Evolutionary conservation across 352 stramenopile genomes (phyloP).

Genomic region (Phytophthora fragariae): DNA sequence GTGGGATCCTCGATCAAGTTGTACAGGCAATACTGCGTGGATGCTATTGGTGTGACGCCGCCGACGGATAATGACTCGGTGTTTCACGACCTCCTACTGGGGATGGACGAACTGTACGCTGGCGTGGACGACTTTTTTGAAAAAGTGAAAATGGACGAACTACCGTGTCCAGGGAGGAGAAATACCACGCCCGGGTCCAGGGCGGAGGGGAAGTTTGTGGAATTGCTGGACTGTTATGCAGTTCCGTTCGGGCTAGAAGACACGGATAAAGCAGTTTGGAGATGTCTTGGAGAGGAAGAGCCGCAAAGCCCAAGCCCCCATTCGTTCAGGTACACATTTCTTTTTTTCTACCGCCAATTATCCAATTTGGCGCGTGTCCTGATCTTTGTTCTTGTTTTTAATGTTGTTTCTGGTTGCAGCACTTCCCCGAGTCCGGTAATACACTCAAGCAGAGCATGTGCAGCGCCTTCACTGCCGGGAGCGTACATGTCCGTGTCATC

Average conservation of each 20-base stretch:
- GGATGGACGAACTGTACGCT: constrained; percentile 29
- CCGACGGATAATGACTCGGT: constrained; percentile 31
- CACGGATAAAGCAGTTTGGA: constrained; percentile 27
- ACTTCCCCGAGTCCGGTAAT: constrained; percentile 16
- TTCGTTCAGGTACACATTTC: constrained; percentile 25
- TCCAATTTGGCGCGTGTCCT: not conserved
- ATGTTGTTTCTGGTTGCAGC: constrained; percentile 7
- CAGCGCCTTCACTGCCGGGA: constrained; percentile 26
- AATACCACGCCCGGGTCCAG: constrained; percentile 18
- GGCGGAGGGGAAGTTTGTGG: constrained; percentile 34
- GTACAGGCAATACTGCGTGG: constrained; percentile 17
- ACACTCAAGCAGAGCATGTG: constrained; percentile 32
- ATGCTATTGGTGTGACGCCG: constrained; percentile 18
- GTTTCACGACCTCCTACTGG: constrained; percentile 20
- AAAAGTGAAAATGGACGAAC: constrained; percentile 22
- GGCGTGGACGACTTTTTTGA: constrained; percentile 30
- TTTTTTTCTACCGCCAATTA: not conserved
- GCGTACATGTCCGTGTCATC: constrained; percentile 29
- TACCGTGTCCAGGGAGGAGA: constrained; percentile 31
- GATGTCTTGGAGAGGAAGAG: constrained; percentile 26
- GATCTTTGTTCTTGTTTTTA: not conserved
- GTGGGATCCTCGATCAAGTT: constrained; percentile 29
- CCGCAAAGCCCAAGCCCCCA: constrained; percentile 23
- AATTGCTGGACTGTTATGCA: constrained; percentile 29
- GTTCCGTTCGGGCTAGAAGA: constrained; percentile 28